Conservation (phyloP, 2,329 filamentous ascomycete species). For the Penicillium sp. region DNA sequence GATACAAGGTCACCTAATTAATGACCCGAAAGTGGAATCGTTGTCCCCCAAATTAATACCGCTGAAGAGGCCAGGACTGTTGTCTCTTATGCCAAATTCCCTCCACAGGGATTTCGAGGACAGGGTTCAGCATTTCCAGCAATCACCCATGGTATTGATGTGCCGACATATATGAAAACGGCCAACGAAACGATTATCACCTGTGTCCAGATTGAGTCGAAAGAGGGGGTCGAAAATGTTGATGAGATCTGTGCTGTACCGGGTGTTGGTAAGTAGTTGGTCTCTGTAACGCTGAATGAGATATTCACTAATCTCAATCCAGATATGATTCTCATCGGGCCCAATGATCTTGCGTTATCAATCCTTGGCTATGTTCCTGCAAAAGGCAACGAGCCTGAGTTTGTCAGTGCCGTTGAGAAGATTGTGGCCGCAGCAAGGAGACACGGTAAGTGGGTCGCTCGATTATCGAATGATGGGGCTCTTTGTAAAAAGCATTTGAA, state of each 20-base stretch:
- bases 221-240: constrained; percentile 41
- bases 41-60: constrained; percentile 43
- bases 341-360: constrained; percentile 38
- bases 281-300: too few species aligned
- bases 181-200: constrained; percentile 37
- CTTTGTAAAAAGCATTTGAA: constrained; percentile 40
- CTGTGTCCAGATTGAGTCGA: constrained; percentile 42
- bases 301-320: not conserved
- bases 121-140: not conserved
- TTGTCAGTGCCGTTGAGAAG: constrained; percentile 60
- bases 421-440: constrained; percentile 58
- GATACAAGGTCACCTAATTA: not conserved
- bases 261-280: constrained; percentile 31
- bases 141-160: constrained; percentile 31
- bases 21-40: constrained; percentile 45
- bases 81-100: too few species aligned
- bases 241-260: constrained; percentile 40
- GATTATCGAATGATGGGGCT: constrained; percentile 49
- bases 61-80: too few species aligned
- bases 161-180: constrained; percentile 29
- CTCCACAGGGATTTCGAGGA: too few species aligned
- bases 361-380: constrained; percentile 63
- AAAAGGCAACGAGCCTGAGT: constrained; percentile 53
- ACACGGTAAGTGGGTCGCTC: constrained; percentile 66
- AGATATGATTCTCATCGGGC: constrained; percentile 38